Evolutionary conservation across 371 early-diverging fungal genomes (phyloP), one percentile per base, ranked within the genome.

Genomic region (Funneliformis caledonium): DNA sequence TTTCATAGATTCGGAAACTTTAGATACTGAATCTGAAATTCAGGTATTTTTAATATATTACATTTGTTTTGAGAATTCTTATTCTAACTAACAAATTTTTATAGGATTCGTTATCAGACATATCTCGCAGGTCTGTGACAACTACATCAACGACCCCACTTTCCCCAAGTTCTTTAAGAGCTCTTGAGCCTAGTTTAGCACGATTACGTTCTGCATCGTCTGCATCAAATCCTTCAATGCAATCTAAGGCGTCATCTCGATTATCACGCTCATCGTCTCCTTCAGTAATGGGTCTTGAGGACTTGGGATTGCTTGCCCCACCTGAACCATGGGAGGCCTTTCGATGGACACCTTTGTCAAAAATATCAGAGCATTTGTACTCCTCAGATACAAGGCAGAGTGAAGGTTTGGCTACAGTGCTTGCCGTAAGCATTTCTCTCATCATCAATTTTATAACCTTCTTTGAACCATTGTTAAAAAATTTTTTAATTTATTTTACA

Each of bases 331-430:
- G 90, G 88, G 93, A 94, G 80, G 90, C 93, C 31, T 92, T 95
- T 69, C 85, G 89, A 81, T 95, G 94, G 95, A 92, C 92, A 3
- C 89, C 91, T 1, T 83, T 95, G 31, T 81, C 86, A 4, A 90
- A 89, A 78, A 86, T 95, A 22, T 92, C 94, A 8, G 89, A 92
- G 50, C 90, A 92, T 31, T 82, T 94, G 6, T 90, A 90, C 72
- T 90, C 93, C 1, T 88, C 90, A 26, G 88, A 87, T 4, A 88
- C 90, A 70, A 88, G 85, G 26, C 84, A 86, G 56, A 88, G 84
- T 76, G 84, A 87, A 78, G 94, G 94, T 0, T 84, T 89, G 8
- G 89, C 90, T 19, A 90, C 92, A 2, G 90, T 89, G 7, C 82
- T 92, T 68, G 84, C 89, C 43, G 92, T 92, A 45, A 83, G 88